A percentile compares a stretch with the other conserved stretches of the same genome.
Conservation (phyloP, 2,329 filamentous ascomycete genomes). For the Mariannaea elegans region DNA sequence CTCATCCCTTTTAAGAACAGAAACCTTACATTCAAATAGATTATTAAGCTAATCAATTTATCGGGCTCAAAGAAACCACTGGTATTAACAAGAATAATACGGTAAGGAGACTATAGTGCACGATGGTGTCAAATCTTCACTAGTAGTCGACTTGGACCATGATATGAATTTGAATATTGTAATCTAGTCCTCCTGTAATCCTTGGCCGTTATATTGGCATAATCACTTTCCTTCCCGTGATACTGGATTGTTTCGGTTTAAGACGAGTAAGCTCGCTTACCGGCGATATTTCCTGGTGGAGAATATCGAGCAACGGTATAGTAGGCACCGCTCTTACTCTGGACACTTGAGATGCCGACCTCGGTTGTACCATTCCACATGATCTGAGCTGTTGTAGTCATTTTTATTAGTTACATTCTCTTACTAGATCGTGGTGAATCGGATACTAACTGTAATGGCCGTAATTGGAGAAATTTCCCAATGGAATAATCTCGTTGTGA, state of each 20-base stretch:
- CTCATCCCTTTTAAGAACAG: slow-evolving; percentile 42
- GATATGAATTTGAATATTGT: no score
- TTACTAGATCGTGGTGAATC: accelerated
- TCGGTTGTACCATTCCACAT: slow-evolving; percentile 45
- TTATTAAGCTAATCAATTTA: no score
- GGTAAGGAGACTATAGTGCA: neutral
- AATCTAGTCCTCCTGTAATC: no score
- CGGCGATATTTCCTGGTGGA: slow-evolving; percentile 44
- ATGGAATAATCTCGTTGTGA: slow-evolving; percentile 30
- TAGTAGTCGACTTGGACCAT: neutral
- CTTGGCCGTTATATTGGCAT: no score
- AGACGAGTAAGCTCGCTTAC: slow-evolving; percentile 41
- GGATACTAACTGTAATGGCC: slow-evolving; percentile 40
- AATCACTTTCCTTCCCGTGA: no score
- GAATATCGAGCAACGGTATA: slow-evolving; percentile 47
- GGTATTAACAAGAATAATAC: no score
- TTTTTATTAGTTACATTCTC: accelerated
- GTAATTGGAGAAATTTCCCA: slow-evolving; percentile 35
- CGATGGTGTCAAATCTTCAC: neutral
- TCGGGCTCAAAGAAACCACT: neutral
- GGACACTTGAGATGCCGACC: slow-evolving; percentile 43
- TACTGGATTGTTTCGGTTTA: neutral
- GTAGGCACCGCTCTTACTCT: slow-evolving; percentile 40
- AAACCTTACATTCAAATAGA: neutral
- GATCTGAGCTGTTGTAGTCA: slow-evolving; percentile 33